These are phyloP conservation scores for Trametes hirsuta DNA, from an alignment of 1,284 basidiomycete species.

Conservation along the genomic window DNA sequence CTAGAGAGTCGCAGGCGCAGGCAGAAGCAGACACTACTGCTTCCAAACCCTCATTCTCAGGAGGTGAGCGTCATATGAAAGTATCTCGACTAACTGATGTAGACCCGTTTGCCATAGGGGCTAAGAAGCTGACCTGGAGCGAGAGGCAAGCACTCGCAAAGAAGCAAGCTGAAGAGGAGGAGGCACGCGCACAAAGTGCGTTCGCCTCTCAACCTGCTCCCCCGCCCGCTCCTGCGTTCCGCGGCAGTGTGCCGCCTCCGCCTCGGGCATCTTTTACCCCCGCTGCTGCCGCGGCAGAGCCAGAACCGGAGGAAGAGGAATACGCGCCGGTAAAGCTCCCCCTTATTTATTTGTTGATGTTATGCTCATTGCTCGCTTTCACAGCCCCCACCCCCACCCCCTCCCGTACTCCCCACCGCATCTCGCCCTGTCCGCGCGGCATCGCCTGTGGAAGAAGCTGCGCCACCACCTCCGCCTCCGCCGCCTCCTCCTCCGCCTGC, in stretches of 20 bases:
- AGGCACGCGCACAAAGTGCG: constrained; percentile 66
- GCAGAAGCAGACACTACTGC: constrained; percentile 29
- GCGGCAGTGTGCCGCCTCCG: constrained; percentile 36
- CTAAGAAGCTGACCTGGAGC: constrained; percentile 88
- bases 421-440: constrained; percentile 35
- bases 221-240: constrained; percentile 25
- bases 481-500: constrained; percentile 40
- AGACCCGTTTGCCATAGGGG: constrained; percentile 17
- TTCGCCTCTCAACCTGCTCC: constrained; percentile 35
- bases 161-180: constrained; percentile 84
- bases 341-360: neutral
- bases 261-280: constrained; percentile 36
- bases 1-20: constrained; percentile 52
- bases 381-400: constrained; percentile 41
- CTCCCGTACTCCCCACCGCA: constrained; percentile 31
- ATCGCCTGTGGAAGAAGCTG: constrained; percentile 37
- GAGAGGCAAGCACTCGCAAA: constrained; percentile 88
- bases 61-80: constrained; percentile 20
- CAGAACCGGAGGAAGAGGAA: constrained; percentile 40
- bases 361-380: neutral
- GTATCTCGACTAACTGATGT: neutral
- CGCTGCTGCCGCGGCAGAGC: constrained; percentile 32
- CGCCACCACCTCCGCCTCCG: constrained; percentile 37
- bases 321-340: constrained; percentile 38
- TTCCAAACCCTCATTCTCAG: constrained; percentile 25